Evolutionary conservation across 441 rosid species (phyloP).

Genomic region (Populus hybrid): DNA sequence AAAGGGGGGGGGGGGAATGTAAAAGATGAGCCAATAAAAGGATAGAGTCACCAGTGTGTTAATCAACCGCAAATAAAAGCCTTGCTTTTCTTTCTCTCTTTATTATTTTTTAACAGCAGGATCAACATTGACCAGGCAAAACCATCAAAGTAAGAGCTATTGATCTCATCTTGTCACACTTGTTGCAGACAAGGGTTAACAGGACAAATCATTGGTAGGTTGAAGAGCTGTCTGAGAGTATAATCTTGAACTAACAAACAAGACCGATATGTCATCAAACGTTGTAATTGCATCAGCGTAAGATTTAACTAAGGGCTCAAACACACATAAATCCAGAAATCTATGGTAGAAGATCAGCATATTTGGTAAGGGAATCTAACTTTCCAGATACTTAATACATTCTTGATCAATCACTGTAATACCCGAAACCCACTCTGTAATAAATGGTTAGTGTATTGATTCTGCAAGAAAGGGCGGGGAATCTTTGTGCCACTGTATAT

Average conservation of each 20-base stretch:
- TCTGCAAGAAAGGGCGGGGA: background rate
- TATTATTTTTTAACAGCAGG: background rate
- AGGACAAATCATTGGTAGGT: slow-evolving; percentile 19
- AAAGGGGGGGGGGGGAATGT: background rate
- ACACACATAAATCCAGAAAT: background rate
- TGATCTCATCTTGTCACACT: slow-evolving; percentile 11
- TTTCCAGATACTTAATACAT: background rate
- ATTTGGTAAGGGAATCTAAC: background rate
- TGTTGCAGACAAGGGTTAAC: slow-evolving; percentile 23
- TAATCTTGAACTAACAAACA: background rate
- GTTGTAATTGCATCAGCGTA: slow-evolving; percentile 15
- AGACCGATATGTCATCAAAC: background rate
- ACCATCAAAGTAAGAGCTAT: slow-evolving; percentile 27
- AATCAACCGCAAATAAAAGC: slow-evolving; percentile 8
- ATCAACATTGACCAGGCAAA: slow-evolving; percentile 19
- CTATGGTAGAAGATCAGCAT: background rate
- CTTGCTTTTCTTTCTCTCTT: background rate
- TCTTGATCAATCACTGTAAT: background rate
- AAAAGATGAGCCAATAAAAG: background rate
- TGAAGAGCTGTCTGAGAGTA: background rate
- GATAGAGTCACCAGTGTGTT: background rate
- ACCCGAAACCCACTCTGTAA: background rate
- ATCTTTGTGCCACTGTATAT: no score
- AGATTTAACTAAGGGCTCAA: background rate
- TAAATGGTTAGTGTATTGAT: background rate